These are phyloP conservation scores for Pseudocercospora eumusae DNA, from an alignment of 2,329 filamentous ascomycete species.

Conservation along the genomic window DNA sequence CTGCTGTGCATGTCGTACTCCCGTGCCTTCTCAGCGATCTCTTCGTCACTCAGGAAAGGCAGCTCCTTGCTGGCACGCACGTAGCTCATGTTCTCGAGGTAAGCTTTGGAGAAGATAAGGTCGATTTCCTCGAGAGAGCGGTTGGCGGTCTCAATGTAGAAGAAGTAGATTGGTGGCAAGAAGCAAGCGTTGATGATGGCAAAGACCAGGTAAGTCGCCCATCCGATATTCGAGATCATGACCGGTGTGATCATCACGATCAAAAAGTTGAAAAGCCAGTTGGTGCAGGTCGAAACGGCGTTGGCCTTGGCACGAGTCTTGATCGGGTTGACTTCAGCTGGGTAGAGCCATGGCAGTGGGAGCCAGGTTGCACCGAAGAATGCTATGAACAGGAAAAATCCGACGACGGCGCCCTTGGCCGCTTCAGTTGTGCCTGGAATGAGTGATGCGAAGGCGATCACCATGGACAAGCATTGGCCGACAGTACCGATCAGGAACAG, in stretches of 20 bases:
- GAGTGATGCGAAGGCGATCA: conserved; percentile 46
- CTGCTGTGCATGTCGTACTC: conserved; percentile 39
- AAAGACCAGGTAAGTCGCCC: conserved; percentile 42
- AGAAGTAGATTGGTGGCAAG: conserved; percentile 37
- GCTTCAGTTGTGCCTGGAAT: conserved; percentile 40
- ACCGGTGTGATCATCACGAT: conserved; percentile 34
- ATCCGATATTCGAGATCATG: conserved; percentile 35
- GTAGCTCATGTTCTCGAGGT: conserved; percentile 39
- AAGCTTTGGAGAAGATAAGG: conserved; percentile 37
- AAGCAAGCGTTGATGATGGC: conserved; percentile 26
- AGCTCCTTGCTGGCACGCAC: conserved; percentile 39
- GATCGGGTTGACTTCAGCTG: conserved; percentile 44
- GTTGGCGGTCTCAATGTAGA: conserved; percentile 39
- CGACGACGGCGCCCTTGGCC: conserved; percentile 58
- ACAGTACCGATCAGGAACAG: conserved; percentile 47
- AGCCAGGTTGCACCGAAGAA: conserved; percentile 63
- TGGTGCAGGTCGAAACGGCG: conserved; percentile 55
- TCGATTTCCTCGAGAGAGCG: conserved; percentile 41
- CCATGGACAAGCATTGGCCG: conserved; percentile 60
- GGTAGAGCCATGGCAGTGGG: conserved; percentile 38
- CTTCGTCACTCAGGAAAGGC: conserved; percentile 38
- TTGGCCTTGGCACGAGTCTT: conserved; percentile 58
- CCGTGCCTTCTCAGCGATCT: conserved; percentile 30
- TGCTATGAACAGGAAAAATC: conserved; percentile 68
- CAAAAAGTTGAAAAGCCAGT: conserved; percentile 47